These are phyloP conservation scores for Hyaloperonospora arabidopsidis DNA, from an alignment of 352 stramenopile genomes.

Conservation along the genomic window DNA sequence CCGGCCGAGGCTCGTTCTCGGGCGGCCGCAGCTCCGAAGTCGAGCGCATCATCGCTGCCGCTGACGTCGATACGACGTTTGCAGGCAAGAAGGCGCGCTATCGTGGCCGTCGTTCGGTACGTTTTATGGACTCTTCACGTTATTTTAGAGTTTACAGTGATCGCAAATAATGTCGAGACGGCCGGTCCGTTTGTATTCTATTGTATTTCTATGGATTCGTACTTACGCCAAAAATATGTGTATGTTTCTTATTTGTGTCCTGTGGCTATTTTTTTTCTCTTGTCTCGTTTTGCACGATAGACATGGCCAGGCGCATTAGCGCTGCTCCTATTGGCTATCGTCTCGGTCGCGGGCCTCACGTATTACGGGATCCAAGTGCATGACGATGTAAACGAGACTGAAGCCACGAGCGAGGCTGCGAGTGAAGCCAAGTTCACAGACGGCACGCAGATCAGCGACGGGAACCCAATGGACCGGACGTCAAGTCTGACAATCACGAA, in stretches of 20 bases:
- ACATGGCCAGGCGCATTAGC: conserved; percentile 72
- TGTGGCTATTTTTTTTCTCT: background rate
- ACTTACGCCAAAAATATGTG: background rate
- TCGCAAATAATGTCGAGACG: too few relatives aligned
- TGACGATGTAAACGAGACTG: conserved; percentile 40
- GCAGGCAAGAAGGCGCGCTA: conserved; percentile 71
- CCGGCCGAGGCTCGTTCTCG: conserved; percentile 38
- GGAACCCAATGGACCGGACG: conserved; percentile 32
- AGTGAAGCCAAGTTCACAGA: conserved; percentile 39
- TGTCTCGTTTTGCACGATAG: conserved; percentile 16
- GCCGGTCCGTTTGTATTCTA: too few relatives aligned
- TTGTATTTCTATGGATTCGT: too few relatives aligned
- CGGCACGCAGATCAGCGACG: conserved; percentile 62
- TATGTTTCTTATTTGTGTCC: background rate
- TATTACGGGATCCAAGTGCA: conserved; percentile 73
- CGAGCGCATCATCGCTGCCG: conserved; percentile 72
- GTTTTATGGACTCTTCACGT: conserved; percentile 6
- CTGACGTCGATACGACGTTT: conserved; percentile 74
- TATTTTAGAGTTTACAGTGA: too few relatives aligned
- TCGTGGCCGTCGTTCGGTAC: conserved; percentile 56
- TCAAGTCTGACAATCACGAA: conserved; percentile 59
- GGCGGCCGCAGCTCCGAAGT: conserved; percentile 60
- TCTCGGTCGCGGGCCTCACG: conserved; percentile 54
- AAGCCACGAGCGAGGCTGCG: conserved; percentile 45
- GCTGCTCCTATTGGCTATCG: conserved; percentile 46